These are phyloP conservation scores for Tremella fuciformis DNA, from an alignment of 768 basidiomycete species.

Conservation along the genomic window DNA sequence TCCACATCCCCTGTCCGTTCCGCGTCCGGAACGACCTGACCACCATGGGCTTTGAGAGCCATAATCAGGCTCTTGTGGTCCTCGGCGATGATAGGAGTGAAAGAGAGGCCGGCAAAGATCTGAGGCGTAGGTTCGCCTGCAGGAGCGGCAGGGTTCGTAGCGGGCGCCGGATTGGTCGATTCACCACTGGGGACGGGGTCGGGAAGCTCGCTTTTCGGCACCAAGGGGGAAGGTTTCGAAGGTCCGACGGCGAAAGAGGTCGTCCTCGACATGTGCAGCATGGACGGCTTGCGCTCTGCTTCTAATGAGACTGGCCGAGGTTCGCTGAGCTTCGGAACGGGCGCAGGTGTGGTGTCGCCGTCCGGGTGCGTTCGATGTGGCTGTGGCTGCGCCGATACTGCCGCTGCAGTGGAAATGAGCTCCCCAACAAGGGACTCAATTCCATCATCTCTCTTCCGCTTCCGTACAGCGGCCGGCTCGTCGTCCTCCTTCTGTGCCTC, in stretches of 20 bases:
- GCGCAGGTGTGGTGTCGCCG: not conserved
- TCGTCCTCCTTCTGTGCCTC: conserved; percentile 16
- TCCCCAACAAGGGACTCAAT: conserved; percentile 37
- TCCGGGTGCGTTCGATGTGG: not conserved
- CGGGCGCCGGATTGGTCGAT: conserved; percentile 2
- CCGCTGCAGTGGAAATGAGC: conserved; percentile 32
- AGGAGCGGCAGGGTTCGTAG: not conserved
- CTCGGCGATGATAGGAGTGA: conserved; percentile 38
- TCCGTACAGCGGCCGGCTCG: conserved; percentile 41
- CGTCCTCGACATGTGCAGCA: conserved; percentile 39
- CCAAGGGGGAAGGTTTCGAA: conserved; percentile 3
- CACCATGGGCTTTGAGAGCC: conserved; percentile 38
- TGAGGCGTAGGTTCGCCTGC: conserved; percentile 5
- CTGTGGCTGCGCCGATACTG: not conserved
- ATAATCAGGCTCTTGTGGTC: conserved; percentile 28
- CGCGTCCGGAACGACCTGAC: conserved; percentile 15
- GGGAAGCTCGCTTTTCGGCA: not conserved
- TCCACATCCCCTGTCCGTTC: conserved; percentile 35
- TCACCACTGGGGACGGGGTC: not conserved
- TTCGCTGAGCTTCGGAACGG: not conserved
- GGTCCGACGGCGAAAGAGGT: conserved; percentile 30
- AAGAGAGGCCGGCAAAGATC: conserved; percentile 39
- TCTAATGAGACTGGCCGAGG: not conserved
- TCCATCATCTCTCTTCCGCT: conserved; percentile 30
- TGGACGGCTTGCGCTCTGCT: conserved; percentile 27